Evolutionary conservation across 2,329 filamentous ascomycete genomes (phyloP).

Genomic region (Chaetomiaceae sp.): DNA sequence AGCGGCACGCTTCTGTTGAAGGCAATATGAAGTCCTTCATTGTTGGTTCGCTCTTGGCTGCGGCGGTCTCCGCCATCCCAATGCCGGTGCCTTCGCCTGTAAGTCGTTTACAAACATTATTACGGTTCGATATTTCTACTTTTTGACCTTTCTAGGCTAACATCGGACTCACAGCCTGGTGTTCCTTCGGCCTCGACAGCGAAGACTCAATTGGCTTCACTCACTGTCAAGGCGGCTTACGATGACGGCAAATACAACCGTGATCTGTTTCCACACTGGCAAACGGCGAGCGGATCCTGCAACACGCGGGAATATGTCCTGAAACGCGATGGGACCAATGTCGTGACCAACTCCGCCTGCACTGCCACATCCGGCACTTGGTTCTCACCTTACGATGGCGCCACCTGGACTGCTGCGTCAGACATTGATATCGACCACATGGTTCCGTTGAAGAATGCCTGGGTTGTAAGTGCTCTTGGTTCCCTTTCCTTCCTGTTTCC

Average conservation of each 20-base stretch:
- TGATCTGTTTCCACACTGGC: constrained; percentile 68
- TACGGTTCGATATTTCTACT: too few species aligned
- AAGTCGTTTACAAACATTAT: constrained; percentile 4
- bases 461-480: constrained; percentile 58
- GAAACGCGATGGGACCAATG: constrained; percentile 64
- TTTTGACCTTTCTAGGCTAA: too few species aligned
- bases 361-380: constrained; percentile 62
- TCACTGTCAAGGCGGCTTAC: constrained; percentile 55
- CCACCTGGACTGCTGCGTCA: constrained; percentile 60
- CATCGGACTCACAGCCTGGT: constrained; percentile 42
- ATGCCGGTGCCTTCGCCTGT: constrained; percentile 30
- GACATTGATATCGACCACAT: constrained; percentile 82
- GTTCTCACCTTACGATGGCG: constrained; percentile 70
- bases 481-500: constrained; percentile 10
- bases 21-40: constrained; percentile 25
- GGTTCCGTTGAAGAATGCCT: constrained; percentile 76
- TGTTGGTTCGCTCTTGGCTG: constrained; percentile 18
- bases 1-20: background rate
- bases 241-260: constrained; percentile 58
- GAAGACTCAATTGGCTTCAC: constrained; percentile 50
- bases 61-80: constrained; percentile 21
- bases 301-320: constrained; percentile 70
- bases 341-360: constrained; percentile 58
- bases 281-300: constrained; percentile 60
- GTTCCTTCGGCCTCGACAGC: constrained; percentile 59